Base-by-base conservation (phyloP, 805 yeast species). In the Sungouiella blattae region DNA sequence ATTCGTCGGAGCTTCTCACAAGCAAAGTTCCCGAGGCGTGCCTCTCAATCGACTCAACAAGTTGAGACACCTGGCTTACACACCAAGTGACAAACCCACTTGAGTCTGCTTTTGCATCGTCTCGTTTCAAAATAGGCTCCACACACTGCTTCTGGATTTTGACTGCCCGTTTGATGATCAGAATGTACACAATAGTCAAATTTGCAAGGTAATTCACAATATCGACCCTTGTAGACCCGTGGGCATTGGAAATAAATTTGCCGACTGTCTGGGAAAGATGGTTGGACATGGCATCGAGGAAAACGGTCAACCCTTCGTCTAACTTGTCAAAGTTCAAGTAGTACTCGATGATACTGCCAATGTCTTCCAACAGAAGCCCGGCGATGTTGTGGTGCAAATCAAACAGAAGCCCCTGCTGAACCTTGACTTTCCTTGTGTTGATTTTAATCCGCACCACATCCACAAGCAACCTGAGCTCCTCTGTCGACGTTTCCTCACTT, bases 1-100 rank as follows among this genome's bases (percentile, higher is more conserved):
- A 47, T 11, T 15, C 21, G 7, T 34, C 44, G 5, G 24, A 26
- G 7, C 33, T 40, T n/a, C 40, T 39, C 4, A 36, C 37, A 28
- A 48, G 39, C 30, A 77, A 70, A 11, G 84, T 76, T 15, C 83
- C 86, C 30, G 77, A 67, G 17, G 89, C 60, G 46, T 84, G 89
- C 37, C 83, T 76, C 31, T 78, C 75, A 46, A 88, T 73, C 5
- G 79, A 58, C 12, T 65, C 62, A 20, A 78, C 77, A 44, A 83
- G 82, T 31, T 67, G 65, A 26, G 75, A 73, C 21, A 85, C 74
- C 54, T 80, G 83, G 9, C 71, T 71, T 37, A 76, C 75, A 22
- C 83, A 75, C 95, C 96, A 87, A 42, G 80, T 78, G n/a, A 87
- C 81, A 12, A 87, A 64, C n/a, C 46, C 46, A 30, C 49, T 41